Evolutionary conservation across 768 basidiomycete genomes (phyloP).

Genomic region (Boletus reticuloceps): DNA sequence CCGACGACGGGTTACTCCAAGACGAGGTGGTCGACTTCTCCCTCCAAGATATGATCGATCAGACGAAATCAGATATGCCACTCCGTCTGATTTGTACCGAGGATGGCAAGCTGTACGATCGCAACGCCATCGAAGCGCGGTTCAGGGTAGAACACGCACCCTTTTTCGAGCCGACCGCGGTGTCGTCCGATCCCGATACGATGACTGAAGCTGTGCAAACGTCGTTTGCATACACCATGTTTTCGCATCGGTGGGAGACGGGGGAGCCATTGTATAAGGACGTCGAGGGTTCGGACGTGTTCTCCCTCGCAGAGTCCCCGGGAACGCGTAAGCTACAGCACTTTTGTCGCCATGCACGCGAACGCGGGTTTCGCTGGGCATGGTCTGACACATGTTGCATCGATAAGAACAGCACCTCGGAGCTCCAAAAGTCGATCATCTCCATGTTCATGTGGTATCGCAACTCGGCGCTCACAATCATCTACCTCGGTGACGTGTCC

Average conservation of each 20-base stretch:
- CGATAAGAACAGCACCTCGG: conserved; percentile 27
- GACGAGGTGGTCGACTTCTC: not conserved
- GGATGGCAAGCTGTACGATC: conserved; percentile 23
- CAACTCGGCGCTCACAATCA: conserved; percentile 22
- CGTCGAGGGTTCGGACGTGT: conserved; percentile 15
- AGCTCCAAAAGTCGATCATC: conserved; percentile 28
- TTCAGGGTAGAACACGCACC: conserved; percentile 13
- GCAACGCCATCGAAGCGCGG: conserved; percentile 10
- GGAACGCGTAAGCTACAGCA: conserved; percentile 14
- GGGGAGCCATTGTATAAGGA: conserved; percentile 17
- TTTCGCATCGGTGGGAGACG: conserved; percentile 24
- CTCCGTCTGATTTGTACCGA: conserved; percentile 24
- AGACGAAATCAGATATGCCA: conserved; percentile 20
- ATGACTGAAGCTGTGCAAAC: conserved; percentile 7
- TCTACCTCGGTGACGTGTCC: conserved; percentile 21
- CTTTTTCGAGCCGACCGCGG: conserved; percentile 9
- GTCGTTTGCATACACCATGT: conserved; percentile 22
- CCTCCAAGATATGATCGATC: conserved; percentile 13
- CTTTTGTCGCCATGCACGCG: conserved; percentile 19
- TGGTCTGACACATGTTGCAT: conserved; percentile 32
- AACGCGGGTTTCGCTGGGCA: conserved; percentile 22
- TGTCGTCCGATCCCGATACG: not conserved
- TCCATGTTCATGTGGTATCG: conserved; percentile 33
- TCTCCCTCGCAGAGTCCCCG: conserved; percentile 10
- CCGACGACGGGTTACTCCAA: not conserved